Conservation (phyloP, 257 asterid genomes). For the Capsicum rhomboideum region DNA sequence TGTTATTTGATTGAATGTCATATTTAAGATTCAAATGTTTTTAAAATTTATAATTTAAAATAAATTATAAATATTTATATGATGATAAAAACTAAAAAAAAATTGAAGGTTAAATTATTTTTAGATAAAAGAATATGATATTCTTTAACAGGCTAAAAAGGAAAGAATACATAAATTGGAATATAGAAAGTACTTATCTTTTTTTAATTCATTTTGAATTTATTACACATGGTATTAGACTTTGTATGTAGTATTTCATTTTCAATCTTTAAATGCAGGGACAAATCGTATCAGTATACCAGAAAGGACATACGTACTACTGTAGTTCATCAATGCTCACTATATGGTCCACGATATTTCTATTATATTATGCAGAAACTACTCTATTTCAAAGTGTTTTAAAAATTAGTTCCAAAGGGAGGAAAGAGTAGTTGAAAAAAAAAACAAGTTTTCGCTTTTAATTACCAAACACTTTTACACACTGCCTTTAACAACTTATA, state of each 20-base stretch:
- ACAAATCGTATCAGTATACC: neutral
- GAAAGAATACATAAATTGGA: neutral
- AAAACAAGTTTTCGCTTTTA: neutral
- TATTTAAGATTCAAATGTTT: too few relatives aligned
- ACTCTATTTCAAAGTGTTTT: neutral
- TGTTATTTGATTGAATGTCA: too few relatives aligned
- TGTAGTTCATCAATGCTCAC: neutral
- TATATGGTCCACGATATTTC: neutral
- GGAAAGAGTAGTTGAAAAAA: neutral
- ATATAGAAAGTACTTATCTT: neutral
- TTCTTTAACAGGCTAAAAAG: too few relatives aligned
- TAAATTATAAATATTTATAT: too few relatives aligned
- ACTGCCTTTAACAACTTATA: too few relatives aligned
- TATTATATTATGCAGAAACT: neutral
- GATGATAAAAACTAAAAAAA: too few relatives aligned
- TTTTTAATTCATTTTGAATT: neutral
- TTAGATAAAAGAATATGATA: too few relatives aligned
- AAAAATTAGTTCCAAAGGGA: neutral
- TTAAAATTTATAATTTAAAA: too few relatives aligned
- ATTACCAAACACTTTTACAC: neutral
- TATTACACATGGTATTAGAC: neutral
- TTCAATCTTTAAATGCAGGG: neutral
- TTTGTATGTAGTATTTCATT: neutral
- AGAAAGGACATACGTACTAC: neutral
- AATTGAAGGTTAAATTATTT: too few relatives aligned